Evolutionary conservation across 140 eudicot species (phyloP).

Genomic region (Flaveria floridana): DNA sequence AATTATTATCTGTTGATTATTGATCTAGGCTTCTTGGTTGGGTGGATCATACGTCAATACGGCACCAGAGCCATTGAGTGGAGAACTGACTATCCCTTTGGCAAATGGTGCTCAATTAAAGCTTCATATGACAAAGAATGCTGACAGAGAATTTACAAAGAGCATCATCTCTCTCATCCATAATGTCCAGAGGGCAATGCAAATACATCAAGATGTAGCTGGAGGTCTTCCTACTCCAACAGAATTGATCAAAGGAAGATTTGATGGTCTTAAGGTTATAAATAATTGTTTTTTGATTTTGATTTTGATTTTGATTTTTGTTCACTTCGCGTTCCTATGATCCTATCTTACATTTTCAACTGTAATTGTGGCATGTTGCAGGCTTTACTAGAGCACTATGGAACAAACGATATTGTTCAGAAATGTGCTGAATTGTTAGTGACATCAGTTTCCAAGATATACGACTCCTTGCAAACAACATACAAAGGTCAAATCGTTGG

Average conservation of each 20-base stretch:
- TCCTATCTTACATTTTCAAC: conserved; percentile 20
- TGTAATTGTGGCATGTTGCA: conserved; percentile 31
- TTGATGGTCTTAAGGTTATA: conserved; percentile 75
- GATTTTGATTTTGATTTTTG: background rate
- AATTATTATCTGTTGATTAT: conserved; percentile 18
- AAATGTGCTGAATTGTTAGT: conserved; percentile 56
- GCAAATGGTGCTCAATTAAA: conserved; percentile 53
- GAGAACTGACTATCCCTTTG: conserved; percentile 65
- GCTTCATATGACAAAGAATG: conserved; percentile 78
- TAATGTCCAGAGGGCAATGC: conserved; percentile 37
- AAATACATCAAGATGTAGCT: background rate
- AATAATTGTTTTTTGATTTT: background rate
- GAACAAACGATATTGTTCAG: conserved; percentile 55
- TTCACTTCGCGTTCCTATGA: conserved; percentile 24
- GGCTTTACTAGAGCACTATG: conserved; percentile 72
- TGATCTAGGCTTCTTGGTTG: conserved; percentile 66
- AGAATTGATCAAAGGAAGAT: conserved; percentile 66
- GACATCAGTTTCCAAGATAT: conserved; percentile 57
- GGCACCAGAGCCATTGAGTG: conserved; percentile 45
- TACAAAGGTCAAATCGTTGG: conserved; percentile 73
- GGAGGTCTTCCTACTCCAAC: conserved; percentile 29
- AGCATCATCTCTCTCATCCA: conserved; percentile 51
- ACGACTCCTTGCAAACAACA: conserved; percentile 50
- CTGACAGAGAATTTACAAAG: conserved; percentile 57
- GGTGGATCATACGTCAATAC: conserved; percentile 70